phyloP scores from a whole-genome alignment of 208 protist species.

The Strigomonas oncopelti region DNA sequence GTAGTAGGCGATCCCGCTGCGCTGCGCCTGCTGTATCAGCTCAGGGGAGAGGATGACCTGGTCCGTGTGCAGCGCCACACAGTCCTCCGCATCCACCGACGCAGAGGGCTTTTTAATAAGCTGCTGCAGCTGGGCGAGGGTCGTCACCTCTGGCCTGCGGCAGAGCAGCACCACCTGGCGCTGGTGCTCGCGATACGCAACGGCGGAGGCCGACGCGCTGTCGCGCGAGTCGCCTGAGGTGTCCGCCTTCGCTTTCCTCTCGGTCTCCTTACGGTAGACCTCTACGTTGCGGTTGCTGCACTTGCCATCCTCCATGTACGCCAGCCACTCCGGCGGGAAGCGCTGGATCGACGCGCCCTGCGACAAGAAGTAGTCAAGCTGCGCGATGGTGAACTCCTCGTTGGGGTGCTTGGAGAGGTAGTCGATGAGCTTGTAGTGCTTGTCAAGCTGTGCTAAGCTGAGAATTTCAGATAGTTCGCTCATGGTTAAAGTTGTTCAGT shows the following conservation, averaged over 20 bases:
- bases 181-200: slow-evolving; percentile 15
- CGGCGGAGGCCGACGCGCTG: not conserved
- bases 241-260: not conserved
- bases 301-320: slow-evolving; percentile 45
- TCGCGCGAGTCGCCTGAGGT: not conserved
- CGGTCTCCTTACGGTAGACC: slow-evolving; percentile 20
- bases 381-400: slow-evolving; percentile 54
- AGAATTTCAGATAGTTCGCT: slow-evolving; percentile 70
- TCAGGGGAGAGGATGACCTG: slow-evolving; percentile 54
- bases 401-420: slow-evolving; percentile 75
- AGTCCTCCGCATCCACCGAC: slow-evolving; percentile 61
- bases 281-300: slow-evolving; percentile 72
- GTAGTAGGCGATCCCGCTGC: slow-evolving; percentile 63
- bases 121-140: slow-evolving; percentile 44
- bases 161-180: slow-evolving; percentile 44
- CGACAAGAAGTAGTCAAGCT: slow-evolving; percentile 80
- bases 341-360: slow-evolving; percentile 71
- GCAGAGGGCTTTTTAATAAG: slow-evolving; percentile 58
- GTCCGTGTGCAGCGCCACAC: slow-evolving; percentile 81
- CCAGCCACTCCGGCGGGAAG: slow-evolving; percentile 73
- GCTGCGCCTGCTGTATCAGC: slow-evolving; percentile 48
- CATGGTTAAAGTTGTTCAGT: too few species aligned
- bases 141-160: slow-evolving; percentile 40
- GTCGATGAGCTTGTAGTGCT: slow-evolving; percentile 83
- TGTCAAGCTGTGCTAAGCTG: slow-evolving; percentile 61